Evolutionary conservation across 371 early-diverging fungal genomes (phyloP).

Genomic region (Mortierella sp.): DNA sequence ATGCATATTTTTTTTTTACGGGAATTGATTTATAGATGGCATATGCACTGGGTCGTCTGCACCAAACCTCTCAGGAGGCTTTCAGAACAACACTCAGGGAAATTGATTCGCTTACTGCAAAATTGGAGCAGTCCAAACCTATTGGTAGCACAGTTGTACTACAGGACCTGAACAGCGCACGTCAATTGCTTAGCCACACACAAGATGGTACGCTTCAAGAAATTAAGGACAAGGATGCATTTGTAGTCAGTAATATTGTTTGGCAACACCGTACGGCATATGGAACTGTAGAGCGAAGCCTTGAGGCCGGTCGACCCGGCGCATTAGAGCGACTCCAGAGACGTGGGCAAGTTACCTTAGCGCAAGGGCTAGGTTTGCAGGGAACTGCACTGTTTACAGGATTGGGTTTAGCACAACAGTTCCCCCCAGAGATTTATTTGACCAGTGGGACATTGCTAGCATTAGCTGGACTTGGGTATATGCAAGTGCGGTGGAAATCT

Average conservation of each 20-base stretch:
- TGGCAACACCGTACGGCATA: conserved; percentile 49
- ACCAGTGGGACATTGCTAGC: conserved; percentile 41
- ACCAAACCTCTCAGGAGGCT: conserved; percentile 50
- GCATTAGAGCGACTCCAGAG: conserved; percentile 50
- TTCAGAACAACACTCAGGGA: conserved; percentile 41
- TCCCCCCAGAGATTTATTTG: conserved; percentile 53
- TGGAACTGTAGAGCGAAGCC: conserved; percentile 31
- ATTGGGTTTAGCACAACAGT: conserved; percentile 48
- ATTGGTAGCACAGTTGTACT: conserved; percentile 35
- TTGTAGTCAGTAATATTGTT: conserved; percentile 51
- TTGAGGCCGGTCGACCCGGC: conserved; percentile 26
- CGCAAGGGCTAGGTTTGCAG: conserved; percentile 50
- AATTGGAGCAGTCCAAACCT: conserved; percentile 32
- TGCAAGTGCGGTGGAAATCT: conserved; percentile 56
- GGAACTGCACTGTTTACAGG: conserved; percentile 45
- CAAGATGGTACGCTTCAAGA: conserved; percentile 32
- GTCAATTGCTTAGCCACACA: conserved; percentile 23
- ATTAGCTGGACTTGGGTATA: conserved; percentile 46
- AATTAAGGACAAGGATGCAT: conserved; percentile 52
- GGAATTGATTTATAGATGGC: conserved; percentile 31
- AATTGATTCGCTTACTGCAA: conserved; percentile 20
- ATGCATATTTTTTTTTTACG: not conserved
- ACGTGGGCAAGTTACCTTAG: conserved; percentile 48
- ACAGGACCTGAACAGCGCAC: conserved; percentile 32
- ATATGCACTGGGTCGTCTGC: conserved; percentile 45